Evolutionary conservation across 2,329 filamentous ascomycete species (phyloP).

Genomic region (Pseudofabraea citricarpa): DNA sequence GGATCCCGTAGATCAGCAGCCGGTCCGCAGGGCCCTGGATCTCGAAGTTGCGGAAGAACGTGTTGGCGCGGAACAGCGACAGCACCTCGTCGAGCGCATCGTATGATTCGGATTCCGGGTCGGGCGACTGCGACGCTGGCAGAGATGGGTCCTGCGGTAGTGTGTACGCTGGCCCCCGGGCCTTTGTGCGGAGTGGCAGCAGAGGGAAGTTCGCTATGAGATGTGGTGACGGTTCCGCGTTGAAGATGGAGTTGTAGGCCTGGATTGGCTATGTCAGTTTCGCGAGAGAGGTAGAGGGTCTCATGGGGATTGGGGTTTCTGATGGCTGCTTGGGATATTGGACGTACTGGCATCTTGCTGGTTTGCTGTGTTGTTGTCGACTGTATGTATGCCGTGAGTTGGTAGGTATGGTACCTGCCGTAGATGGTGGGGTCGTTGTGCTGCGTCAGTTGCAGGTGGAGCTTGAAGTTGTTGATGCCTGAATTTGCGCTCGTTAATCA

Average conservation of each 20-base stretch:
- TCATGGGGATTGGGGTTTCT: too few relatives aligned
- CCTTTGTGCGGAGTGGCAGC: slow-evolving; percentile 89
- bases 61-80: slow-evolving; percentile 92
- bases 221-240: slow-evolving; percentile 53
- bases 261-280: too few relatives aligned
- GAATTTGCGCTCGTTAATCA: not conserved
- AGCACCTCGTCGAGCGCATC: slow-evolving; percentile 95
- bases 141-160: slow-evolving; percentile 55
- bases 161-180: slow-evolving; percentile 89
- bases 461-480: not conserved
- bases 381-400: too few relatives aligned
- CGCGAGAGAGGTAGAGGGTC: too few relatives aligned
- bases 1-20: slow-evolving; percentile 92
- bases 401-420: too few relatives aligned
- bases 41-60: slow-evolving; percentile 99
- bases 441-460: not conserved
- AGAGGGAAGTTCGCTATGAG: slow-evolving; percentile 87
- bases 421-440: not conserved
- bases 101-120: slow-evolving; percentile 88
- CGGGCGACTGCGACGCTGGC: slow-evolving; percentile 48
- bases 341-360: slow-evolving; percentile 4
- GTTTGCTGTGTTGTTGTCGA: too few relatives aligned
- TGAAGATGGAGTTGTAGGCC: slow-evolving; percentile 98
- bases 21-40: slow-evolving; percentile 95
- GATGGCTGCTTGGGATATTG: not conserved